Evolutionary conservation across 2,329 filamentous ascomycete genomes (phyloP).

Genomic region (Triangularia verruculosa): DNA sequence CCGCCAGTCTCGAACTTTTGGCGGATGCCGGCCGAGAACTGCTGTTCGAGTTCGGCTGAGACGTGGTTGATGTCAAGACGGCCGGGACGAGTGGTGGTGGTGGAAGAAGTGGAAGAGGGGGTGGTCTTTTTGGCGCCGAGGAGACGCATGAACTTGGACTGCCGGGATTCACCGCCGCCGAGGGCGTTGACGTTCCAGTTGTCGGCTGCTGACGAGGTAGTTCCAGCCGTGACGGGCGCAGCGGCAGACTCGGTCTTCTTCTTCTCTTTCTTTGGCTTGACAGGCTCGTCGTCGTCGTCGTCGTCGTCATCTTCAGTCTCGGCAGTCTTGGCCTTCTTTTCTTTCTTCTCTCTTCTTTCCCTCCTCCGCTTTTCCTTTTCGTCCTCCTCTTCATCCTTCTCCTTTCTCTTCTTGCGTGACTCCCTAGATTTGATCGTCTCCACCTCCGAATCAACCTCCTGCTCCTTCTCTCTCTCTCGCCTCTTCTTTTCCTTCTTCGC

Average conservation of each 20-base stretch:
- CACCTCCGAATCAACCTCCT: slow-evolving; percentile 1
- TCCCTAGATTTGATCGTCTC: slow-evolving; percentile 16
- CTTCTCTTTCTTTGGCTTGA: slow-evolving; percentile 5
- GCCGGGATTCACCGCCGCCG: slow-evolving; percentile 48
- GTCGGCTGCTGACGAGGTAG: slow-evolving; percentile 25
- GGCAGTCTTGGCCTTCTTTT: not conserved
- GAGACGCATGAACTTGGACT: slow-evolving; percentile 56
- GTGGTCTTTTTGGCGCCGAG: slow-evolving; percentile 51
- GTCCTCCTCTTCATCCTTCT: slow-evolving; percentile 12
- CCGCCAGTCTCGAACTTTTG: slow-evolving; percentile 52
- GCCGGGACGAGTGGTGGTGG: slow-evolving; percentile 7
- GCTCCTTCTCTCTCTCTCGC: not conserved
- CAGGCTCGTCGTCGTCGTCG: slow-evolving; percentile 12
- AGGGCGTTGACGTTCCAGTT: slow-evolving; percentile 52
- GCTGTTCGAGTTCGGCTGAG: slow-evolving; percentile 53
- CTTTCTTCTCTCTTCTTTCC: slow-evolving; percentile 11
- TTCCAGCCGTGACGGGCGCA: slow-evolving; percentile 5
- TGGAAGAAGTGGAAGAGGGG: slow-evolving; percentile 7
- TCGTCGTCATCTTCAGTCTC: slow-evolving; percentile 10
- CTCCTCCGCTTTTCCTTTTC: slow-evolving; percentile 18
- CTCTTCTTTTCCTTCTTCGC: slow-evolving; percentile 8
- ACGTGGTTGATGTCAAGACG: slow-evolving; percentile 39
- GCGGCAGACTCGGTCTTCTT: not conserved
- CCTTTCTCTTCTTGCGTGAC: slow-evolving; percentile 4
- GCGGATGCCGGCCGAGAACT: slow-evolving; percentile 55